Evolutionary conservation across 2,329 filamentous ascomycete genomes (phyloP).

Genomic region (Calonectria pteridis): DNA sequence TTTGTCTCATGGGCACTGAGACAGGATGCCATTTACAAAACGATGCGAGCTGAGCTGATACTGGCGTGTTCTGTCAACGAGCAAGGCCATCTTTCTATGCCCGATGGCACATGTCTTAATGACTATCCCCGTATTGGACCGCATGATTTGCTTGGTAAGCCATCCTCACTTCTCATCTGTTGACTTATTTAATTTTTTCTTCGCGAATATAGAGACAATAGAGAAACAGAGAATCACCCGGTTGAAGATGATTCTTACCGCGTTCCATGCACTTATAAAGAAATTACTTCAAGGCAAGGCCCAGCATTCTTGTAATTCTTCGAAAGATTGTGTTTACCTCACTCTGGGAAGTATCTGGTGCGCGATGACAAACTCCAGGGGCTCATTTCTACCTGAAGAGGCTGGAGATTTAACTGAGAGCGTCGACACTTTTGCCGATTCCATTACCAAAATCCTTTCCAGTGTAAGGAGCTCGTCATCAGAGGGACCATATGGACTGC

Average conservation of each 20-base stretch:
- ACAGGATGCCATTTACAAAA: not conserved
- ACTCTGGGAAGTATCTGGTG: slow-evolving; percentile 15
- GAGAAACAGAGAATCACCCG: not conserved
- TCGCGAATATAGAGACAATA: not conserved
- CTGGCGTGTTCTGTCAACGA: not conserved
- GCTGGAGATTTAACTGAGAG: not conserved
- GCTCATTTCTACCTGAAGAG: not conserved
- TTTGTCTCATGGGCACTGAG: slow-evolving; percentile 5
- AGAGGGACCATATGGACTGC: too few species aligned
- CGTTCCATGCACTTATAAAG: not conserved
- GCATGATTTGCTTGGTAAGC: not conserved
- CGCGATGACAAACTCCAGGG: not conserved
- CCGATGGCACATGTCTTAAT: not conserved
- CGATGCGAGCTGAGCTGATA: not conserved
- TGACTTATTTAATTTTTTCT: not conserved
- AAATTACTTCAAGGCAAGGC: not conserved
- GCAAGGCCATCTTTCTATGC: not conserved
- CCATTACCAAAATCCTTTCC: not conserved
- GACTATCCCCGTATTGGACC: not conserved
- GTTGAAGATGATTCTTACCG: not conserved
- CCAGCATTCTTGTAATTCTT: not conserved
- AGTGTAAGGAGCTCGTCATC: not conserved
- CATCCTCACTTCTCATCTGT: not conserved
- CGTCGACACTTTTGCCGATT: not conserved
- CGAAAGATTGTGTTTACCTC: not conserved